Conservation (phyloP, 2,329 filamentous ascomycete genomes). For the Ceratocystis ficicola region DNA sequence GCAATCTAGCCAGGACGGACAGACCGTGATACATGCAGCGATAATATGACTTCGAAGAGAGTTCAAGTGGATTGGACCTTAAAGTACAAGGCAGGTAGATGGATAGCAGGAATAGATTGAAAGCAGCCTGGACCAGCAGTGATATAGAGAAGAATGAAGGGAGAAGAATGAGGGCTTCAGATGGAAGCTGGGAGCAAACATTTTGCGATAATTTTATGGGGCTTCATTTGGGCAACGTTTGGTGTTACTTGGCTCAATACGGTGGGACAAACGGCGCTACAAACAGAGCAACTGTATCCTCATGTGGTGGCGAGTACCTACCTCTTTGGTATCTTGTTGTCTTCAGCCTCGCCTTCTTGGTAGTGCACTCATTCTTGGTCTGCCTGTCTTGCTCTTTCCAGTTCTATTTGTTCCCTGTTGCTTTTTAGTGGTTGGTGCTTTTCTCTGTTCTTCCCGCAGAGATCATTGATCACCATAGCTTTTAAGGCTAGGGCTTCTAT, state of each 20-base stretch:
- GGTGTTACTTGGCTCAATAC: background rate
- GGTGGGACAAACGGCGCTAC: background rate
- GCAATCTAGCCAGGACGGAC: background rate
- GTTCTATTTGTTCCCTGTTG: too few relatives aligned
- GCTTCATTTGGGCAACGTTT: background rate
- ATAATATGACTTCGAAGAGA: too few relatives aligned
- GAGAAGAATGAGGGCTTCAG: background rate
- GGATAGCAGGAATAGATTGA: background rate
- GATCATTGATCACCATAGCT: background rate
- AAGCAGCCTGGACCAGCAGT: background rate
- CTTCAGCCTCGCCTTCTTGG: too few relatives aligned
- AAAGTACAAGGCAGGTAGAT: background rate
- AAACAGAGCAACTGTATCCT: background rate
- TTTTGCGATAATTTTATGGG: background rate
- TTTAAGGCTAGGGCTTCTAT: background rate
- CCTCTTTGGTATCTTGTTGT: too few relatives aligned
- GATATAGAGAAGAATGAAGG: background rate
- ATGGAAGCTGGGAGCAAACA: background rate
- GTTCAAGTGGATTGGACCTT: background rate
- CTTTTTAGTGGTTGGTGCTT: too few relatives aligned
- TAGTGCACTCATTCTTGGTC: too few relatives aligned
- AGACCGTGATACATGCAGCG: background rate
- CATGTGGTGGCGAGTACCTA: too few relatives aligned
- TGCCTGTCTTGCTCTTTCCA: too few relatives aligned
- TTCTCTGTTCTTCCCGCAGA: too few relatives aligned